Conservation (phyloP, 176 grass and related monocot species). For the Phyllostachys edulis region DNA sequence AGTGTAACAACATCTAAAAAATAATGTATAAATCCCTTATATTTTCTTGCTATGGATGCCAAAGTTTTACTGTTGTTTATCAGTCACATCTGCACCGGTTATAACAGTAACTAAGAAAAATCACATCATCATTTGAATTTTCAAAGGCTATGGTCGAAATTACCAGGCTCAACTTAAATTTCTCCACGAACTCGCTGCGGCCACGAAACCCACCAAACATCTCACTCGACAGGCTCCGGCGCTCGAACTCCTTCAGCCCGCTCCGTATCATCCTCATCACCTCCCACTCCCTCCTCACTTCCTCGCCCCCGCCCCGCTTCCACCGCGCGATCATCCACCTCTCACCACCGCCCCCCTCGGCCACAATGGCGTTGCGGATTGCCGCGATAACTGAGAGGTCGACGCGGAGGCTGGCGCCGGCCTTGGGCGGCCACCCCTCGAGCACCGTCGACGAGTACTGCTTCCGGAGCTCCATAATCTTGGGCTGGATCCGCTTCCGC, state of each 20-base stretch:
- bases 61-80: conserved; percentile 6
- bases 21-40: background rate
- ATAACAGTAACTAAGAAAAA: background rate
- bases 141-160: background rate
- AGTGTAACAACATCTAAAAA: background rate
- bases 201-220: conserved; percentile 49
- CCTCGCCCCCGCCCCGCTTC: conserved; percentile 13
- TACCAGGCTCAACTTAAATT: conserved; percentile 76
- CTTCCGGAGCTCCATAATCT: conserved; percentile 68
- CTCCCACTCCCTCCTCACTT: conserved; percentile 59
- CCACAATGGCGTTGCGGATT: conserved; percentile 47
- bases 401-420: conserved; percentile 50
- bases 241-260: conserved; percentile 70
- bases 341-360: conserved; percentile 32
- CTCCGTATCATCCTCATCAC: conserved; percentile 61
- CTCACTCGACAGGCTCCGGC: conserved; percentile 58
- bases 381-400: conserved; percentile 62
- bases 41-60: background rate
- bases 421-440: conserved; percentile 43
- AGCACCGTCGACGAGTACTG: conserved; percentile 56
- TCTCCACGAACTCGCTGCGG: conserved; percentile 63
- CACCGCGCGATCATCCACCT: conserved; percentile 9
- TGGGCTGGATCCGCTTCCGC: conserved; percentile 66
- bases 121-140: background rate
- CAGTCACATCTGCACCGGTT: background rate